Base-by-base conservation (phyloP, 352 stramenopile species). In the Pythium angustatum region DNA sequence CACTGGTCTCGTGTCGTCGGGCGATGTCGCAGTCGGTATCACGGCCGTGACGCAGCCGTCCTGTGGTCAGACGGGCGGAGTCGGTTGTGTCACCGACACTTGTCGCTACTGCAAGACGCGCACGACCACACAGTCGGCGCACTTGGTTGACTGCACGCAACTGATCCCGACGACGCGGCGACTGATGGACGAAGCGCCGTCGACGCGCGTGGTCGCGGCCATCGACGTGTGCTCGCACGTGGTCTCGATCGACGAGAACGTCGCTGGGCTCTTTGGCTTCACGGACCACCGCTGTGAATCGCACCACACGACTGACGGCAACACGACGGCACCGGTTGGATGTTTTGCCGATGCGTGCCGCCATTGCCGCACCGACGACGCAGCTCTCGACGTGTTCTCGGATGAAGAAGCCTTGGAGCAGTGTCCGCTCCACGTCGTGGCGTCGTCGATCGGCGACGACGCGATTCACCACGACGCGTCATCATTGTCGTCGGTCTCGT, bases 41-140 rank as follows among this genome's bases (percentile, higher is more conserved):
- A 64, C 50, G 0, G 51, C 58, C 10, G 9, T 73, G 9, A 70
- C 55, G 5, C 54, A 73, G 28, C 22, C 40, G 10, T 61, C 12
- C 17, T 78, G 71, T 17, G 28, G 27, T 3, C 12, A 17, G 14
- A 14, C 15, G 2, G 69, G 68, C n/a, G 64, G 64, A 5, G 40
- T 74, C 17, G 68, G 71, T 5, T 78, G 68, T 36, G 64, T 78
- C 24, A 67, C 54, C 2, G 61, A 60, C 38, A 28, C 47, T 1
- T 78, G 68, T 33, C 68, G 68, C 5, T 78, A 66, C 66, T 78
- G 71, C 61, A 73, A 63, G 56, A 64, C 28, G 30, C 44, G 60
- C 19, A 38, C 31, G 49, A 71, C 64, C 11, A 3, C 10, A 10
- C 60, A 50, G 45, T 76, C 40, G 5, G 55, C 15, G 14, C 63